phyloP scores from a whole-genome alignment of 2,329 filamentous ascomycete species.

The Keithomyces neogunnii region DNA sequence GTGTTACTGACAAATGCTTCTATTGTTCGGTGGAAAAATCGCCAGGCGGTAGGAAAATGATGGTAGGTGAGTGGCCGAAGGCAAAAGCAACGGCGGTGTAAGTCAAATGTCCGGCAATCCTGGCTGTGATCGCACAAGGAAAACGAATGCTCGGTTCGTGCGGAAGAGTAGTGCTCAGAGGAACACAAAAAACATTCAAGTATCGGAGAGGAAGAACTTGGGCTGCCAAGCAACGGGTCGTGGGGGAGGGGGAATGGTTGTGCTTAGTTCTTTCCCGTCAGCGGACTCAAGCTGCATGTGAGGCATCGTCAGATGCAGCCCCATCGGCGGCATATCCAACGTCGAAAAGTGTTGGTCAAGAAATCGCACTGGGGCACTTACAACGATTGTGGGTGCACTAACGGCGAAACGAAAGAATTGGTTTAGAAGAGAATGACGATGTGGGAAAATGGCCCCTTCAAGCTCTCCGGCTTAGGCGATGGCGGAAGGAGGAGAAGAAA shows the following conservation, averaged over 20 bases:
- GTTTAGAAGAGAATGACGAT: not conserved
- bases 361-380: not conserved
- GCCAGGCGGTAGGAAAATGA: not conserved
- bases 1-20: not conserved
- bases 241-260: not conserved
- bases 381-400: conserved; percentile 2
- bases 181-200: not conserved
- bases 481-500: not conserved
- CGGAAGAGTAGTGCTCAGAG: not conserved
- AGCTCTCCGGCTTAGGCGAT: not conserved
- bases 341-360: not conserved
- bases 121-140: not conserved
- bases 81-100: conserved; percentile 4
- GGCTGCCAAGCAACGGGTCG: too few relatives aligned
- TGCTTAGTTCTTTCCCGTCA: not conserved
- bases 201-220: too few relatives aligned
- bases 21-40: not conserved
- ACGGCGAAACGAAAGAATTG: not conserved
- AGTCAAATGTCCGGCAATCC: conserved; percentile 7
- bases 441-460: not conserved
- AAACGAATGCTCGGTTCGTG: not conserved
- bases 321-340: too few relatives aligned
- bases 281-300: not conserved
- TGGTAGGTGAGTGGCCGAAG: not conserved
- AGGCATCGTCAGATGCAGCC: too few relatives aligned